These are phyloP conservation scores for Trichophyton mentagrophytes DNA, from an alignment of 2,329 filamentous ascomycete species.

Conservation along the genomic window DNA sequence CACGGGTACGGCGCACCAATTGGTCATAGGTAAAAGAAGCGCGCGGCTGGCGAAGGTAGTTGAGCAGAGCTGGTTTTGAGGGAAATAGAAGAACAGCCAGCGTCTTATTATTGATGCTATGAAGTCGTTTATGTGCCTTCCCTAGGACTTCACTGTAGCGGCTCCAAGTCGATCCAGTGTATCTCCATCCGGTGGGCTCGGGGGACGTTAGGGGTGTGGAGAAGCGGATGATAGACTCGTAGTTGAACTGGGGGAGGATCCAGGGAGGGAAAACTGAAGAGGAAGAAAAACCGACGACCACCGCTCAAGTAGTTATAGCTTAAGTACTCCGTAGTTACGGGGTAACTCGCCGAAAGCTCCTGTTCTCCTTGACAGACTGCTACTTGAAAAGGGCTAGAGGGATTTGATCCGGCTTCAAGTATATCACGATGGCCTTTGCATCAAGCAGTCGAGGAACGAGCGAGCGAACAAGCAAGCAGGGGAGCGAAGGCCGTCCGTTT, in stretches of 20 bases:
- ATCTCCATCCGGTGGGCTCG: not conserved
- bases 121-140: not conserved
- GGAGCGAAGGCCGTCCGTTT: not conserved
- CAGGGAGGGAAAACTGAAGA: not conserved
- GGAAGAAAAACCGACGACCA: not conserved
- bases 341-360: no score
- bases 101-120: not conserved
- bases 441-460: not conserved
- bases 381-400: not conserved
- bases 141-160: not conserved
- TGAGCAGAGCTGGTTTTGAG: not conserved
- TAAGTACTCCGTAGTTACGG: not conserved
- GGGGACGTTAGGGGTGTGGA: not conserved
- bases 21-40: conserved; percentile 1
- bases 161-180: not conserved
- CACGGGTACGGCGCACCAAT: not conserved
- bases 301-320: not conserved
- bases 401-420: not conserved
- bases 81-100: not conserved
- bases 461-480: not conserved
- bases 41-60: not conserved
- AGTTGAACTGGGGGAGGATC: not conserved
- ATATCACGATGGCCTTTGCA: not conserved
- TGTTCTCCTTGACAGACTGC: not conserved
- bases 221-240: not conserved